Conservation (phyloP, 1,139 yeast genomes). For the Scheffersomyces titani region DNA sequence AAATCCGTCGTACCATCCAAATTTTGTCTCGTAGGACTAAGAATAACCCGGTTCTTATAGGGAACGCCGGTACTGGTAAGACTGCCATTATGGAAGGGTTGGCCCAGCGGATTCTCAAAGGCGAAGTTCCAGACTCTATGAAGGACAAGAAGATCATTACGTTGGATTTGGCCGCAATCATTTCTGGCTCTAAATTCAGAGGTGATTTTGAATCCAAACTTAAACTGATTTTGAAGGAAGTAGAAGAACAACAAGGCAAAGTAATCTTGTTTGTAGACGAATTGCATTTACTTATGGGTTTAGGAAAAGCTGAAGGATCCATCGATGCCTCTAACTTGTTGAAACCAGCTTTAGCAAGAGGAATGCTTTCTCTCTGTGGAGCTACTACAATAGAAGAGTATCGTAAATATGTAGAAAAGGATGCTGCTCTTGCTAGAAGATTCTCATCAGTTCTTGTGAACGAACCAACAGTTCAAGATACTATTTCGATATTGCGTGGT, state of each 20-base stretch:
- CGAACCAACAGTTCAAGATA: conserved; percentile 92
- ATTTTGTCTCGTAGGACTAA: conserved; percentile 89
- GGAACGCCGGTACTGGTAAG: conserved; percentile 97
- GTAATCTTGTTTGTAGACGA: conserved; percentile 91
- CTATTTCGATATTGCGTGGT: conserved; percentile 90
- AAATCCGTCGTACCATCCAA: conserved; percentile 88
- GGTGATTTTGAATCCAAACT: conserved; percentile 95
- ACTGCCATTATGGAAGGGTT: conserved; percentile 96
- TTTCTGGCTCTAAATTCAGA: conserved; percentile 91
- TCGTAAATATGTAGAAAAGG: conserved; percentile 84
- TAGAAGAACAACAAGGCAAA: conserved; percentile 77
- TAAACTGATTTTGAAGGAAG: conserved; percentile 80
- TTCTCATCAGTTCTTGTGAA: conserved; percentile 85
- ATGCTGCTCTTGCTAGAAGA: conserved; percentile 88
- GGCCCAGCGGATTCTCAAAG: conserved; percentile 87
- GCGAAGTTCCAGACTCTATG: conserved; percentile 94
- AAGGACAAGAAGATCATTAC: conserved; percentile 81
- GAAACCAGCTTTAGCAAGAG: conserved; percentile 94
- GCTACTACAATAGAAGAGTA: conserved; percentile 93
- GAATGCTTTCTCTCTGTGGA: conserved; percentile 90
- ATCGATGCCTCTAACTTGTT: conserved; percentile 93
- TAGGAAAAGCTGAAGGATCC: conserved; percentile 94
- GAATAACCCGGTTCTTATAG: conserved; percentile 91
- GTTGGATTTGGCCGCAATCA: conserved; percentile 83
- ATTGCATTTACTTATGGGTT: conserved; percentile 84